Evolutionary conservation across 2,329 filamentous ascomycete species (phyloP).

Genomic region (Blastomyces percursus): DNA sequence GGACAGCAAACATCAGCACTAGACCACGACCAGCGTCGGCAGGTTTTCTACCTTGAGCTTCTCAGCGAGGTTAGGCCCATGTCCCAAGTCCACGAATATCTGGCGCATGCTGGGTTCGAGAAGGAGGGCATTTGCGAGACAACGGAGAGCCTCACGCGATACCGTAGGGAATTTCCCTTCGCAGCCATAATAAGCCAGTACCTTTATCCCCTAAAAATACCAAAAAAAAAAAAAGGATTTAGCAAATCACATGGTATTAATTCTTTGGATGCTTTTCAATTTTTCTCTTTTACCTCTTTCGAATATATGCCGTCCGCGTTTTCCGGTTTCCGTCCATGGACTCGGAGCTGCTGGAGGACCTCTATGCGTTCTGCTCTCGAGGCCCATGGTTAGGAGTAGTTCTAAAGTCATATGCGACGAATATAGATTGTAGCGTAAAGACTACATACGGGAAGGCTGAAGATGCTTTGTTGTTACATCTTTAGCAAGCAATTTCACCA

Average conservation of each 20-base stretch:
- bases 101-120: slow-evolving; percentile 58
- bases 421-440: background rate
- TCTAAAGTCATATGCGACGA: background rate
- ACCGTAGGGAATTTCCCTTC: slow-evolving; percentile 51
- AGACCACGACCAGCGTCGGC: background rate
- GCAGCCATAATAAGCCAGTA: slow-evolving; percentile 62
- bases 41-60: slow-evolving; percentile 48
- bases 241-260: background rate
- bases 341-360: slow-evolving; percentile 55
- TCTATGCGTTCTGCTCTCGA: slow-evolving; percentile 25
- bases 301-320: slow-evolving; percentile 76
- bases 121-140: slow-evolving; percentile 74
- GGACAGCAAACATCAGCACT: background rate
- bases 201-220: slow-evolving; percentile 55
- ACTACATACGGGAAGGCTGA: slow-evolving; percentile 46
- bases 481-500: slow-evolving; percentile 51
- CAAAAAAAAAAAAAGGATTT: background rate
- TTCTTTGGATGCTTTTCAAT: slow-evolving; percentile 12
- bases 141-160: slow-evolving; percentile 65
- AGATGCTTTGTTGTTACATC: slow-evolving; percentile 54
- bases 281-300: slow-evolving; percentile 46
- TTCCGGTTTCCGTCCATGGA: slow-evolving; percentile 60
- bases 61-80: slow-evolving; percentile 55
- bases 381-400: background rate
- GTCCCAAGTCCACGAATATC: slow-evolving; percentile 59